Evolutionary conservation across 2,329 filamentous ascomycete species (phyloP).

Genomic region (Teratosphaeria zuluensis): DNA sequence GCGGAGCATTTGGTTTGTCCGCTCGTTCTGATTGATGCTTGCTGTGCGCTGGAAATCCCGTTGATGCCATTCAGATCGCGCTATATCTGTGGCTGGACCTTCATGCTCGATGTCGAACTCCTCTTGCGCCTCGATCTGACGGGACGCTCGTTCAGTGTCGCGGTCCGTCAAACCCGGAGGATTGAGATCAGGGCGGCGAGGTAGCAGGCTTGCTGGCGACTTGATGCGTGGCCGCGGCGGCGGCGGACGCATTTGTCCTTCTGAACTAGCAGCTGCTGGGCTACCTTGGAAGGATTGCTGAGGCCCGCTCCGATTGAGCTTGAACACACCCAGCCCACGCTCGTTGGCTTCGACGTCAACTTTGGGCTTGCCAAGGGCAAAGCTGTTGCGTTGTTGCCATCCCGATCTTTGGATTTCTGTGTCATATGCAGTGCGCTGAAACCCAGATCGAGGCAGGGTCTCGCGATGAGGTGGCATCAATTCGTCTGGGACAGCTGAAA

Average conservation of each 20-base stretch:
- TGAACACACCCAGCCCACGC: not conserved
- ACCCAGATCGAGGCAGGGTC: not conserved
- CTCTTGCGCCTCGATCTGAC: not conserved
- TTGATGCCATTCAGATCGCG: not conserved
- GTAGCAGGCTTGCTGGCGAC: not conserved
- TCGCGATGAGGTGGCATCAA: not conserved
- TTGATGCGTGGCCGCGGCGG: not conserved
- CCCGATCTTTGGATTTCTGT: no score
- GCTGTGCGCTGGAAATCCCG: not conserved
- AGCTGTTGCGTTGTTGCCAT: no score
- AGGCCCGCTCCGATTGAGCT: not conserved
- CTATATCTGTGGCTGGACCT: not conserved
- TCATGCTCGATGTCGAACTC: not conserved
- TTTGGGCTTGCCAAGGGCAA: not conserved
- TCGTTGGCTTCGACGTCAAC: not conserved
- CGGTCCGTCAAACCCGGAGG: not conserved
- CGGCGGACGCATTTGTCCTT: not conserved
- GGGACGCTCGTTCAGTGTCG: not conserved
- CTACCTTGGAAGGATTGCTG: no score
- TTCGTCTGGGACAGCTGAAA: not conserved
- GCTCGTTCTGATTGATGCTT: not conserved
- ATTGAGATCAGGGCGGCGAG: not conserved
- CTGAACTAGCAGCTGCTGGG: not conserved
- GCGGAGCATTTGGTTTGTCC: not conserved
- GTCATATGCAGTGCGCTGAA: not conserved